Evolutionary conservation across 2,329 filamentous ascomycete genomes (phyloP), one percentile per base, ranked within the genome.

Genomic region (Grosmannia penicillata): DNA sequence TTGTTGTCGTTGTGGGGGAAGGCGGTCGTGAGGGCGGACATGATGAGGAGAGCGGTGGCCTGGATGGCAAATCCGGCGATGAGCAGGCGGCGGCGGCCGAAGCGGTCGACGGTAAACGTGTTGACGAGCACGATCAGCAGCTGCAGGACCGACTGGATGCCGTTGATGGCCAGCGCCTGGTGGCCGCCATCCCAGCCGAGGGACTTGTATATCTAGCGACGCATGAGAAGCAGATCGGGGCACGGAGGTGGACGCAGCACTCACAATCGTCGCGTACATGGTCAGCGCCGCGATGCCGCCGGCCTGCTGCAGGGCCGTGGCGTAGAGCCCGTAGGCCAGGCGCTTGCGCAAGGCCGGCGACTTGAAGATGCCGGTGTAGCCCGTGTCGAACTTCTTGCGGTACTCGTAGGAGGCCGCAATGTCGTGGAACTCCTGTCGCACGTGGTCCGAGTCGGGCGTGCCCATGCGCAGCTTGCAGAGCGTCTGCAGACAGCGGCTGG

Each of bases 111-210:
- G 32, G 37, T 55, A 17, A 66, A 62, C 36, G 67, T 65, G 13
- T 66, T 59, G 47, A 51, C 51, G 4, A 66, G 55, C 43, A 69
- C 61, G 51, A 68, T 62, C 53, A 67, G 53, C 21, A 78, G 54
- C 37, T 35, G 32, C 24, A 39, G 31, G 14, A 29, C 32, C 23
- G 37, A 34, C 32, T 35, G 37, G 26, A 39, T 39, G 15, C 37
- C 32, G 32, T 39, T 35, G 37, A 39, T 39, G 25, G 32, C n/a
- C 2, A 39, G 26, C 6, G 31, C 27, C 25, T 34, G 37, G 37
- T 38, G 37, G 17, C 37, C 37, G 4, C 23, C 15, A 11, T 38
- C 31, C 37, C 37, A 38, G 19, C 37, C 37, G 25, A 38, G 37
- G 9, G 37, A 38, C 19, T 38, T 9, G 30, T 38, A 38, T 18